These are phyloP conservation scores for Candida methanosorbosa DNA, from an alignment of 805 yeast genomes.

Conservation along the genomic window DNA sequence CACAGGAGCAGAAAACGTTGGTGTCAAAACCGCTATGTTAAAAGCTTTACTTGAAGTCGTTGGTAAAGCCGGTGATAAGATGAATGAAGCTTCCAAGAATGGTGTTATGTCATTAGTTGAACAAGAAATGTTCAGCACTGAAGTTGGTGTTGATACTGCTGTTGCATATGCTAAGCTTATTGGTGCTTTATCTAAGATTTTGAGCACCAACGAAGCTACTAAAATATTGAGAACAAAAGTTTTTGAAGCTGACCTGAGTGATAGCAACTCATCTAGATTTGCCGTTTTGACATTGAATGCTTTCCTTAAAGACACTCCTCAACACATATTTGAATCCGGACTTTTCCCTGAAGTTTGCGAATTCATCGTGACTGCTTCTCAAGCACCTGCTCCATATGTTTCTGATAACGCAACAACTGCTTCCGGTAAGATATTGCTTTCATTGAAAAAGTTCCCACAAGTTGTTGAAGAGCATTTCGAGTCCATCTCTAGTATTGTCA, in stretches of 20 bases:
- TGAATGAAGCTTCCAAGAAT: constrained; percentile 65
- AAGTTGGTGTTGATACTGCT: constrained; percentile 46
- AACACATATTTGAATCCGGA: constrained; percentile 46
- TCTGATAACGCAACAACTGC: constrained; percentile 75
- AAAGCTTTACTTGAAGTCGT: constrained; percentile 80
- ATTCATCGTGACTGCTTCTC: constrained; percentile 36
- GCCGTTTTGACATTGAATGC: constrained; percentile 70
- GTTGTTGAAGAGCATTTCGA: constrained; percentile 19
- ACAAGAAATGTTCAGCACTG: constrained; percentile 41
- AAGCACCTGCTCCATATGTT: constrained; percentile 39
- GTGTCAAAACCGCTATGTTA: constrained; percentile 79
- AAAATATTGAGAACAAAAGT: constrained; percentile 54
- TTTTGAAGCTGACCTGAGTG: constrained; percentile 33
- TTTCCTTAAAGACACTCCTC: constrained; percentile 70
- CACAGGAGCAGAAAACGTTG: constrained; percentile 37
- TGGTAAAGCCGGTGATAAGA: constrained; percentile 64
- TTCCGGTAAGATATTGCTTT: constrained; percentile 67
- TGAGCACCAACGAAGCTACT: constrained; percentile 55
- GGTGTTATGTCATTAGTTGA: constrained; percentile 67
- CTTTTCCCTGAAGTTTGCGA: constrained; percentile 39
- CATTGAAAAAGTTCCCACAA: constrained; percentile 30
- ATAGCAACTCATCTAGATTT: constrained; percentile 41
- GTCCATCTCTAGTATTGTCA: constrained; percentile 34
- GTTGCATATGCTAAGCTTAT: constrained; percentile 71
- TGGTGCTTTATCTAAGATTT: constrained; percentile 66